Evolutionary conservation across 768 basidiomycete genomes (phyloP).

Genomic region (Leccinum disarticulatum): DNA sequence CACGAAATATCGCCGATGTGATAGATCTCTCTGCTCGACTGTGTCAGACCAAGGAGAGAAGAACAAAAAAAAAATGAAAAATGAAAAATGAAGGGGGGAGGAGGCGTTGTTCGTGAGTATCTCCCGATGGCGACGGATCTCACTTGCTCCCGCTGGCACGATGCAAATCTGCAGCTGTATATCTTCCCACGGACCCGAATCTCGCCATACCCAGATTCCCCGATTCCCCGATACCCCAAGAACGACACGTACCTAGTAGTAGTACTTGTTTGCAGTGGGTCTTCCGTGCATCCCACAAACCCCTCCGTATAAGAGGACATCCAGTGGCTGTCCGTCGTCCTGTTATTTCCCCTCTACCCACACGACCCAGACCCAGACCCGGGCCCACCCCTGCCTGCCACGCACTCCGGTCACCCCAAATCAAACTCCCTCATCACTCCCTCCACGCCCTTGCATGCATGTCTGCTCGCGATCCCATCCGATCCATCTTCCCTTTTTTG

Average conservation of each 20-base stretch:
- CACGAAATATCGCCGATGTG: constrained; percentile 21
- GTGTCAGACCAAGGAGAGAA: neutral
- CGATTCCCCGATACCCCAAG: constrained; percentile 28
- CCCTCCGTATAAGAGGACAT: constrained; percentile 21
- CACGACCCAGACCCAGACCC: constrained; percentile 22
- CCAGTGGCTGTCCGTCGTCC: constrained; percentile 22
- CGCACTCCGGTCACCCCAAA: constrained; percentile 25
- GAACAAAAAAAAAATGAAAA: constrained; percentile 8
- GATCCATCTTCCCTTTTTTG: constrained; percentile 19
- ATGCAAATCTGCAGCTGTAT: constrained; percentile 31
- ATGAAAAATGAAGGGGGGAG: constrained; percentile 20
- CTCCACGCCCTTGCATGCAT: constrained; percentile 26
- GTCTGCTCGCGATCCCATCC: constrained; percentile 10
- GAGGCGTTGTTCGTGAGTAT: constrained; percentile 32
- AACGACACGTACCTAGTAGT: constrained; percentile 21
- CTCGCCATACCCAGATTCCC: constrained; percentile 23
- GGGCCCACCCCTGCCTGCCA: constrained; percentile 14
- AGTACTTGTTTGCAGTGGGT: constrained; percentile 13
- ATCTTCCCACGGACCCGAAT: constrained; percentile 30
- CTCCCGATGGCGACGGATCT: constrained; percentile 68
- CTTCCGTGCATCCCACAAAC: neutral
- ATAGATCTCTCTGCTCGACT: constrained; percentile 17
- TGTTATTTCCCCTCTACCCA: constrained; percentile 28
- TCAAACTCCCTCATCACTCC: constrained; percentile 17
- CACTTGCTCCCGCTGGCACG: constrained; percentile 32